Evolutionary conservation across 2,329 filamentous ascomycete genomes (phyloP), one percentile per base, ranked within the genome.

Genomic region (Talaromyces sp.): DNA sequence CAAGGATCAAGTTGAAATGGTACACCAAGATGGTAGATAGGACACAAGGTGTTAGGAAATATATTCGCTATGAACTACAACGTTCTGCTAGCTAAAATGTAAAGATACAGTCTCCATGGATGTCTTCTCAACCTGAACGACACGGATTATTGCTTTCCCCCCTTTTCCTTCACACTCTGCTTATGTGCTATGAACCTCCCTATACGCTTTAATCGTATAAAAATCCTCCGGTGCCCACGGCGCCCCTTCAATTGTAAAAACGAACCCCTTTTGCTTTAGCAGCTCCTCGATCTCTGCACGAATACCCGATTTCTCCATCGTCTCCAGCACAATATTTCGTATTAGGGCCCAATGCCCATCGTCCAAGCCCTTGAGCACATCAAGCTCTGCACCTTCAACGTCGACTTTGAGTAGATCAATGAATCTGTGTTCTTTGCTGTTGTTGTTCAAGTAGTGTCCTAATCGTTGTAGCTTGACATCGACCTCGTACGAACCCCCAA

Each of bases 341-440:
- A 61, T 47, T n/a, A 48, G 10, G 11, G 10, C 13, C 59, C 59
- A 61, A 37, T 61, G 45, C 10, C 50, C 22, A 41, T 61, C 45
- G 14, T 52, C 45, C 9, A 61, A n/a, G 3, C 59, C 59, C 33
- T 10, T 48, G 2, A 48, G 14, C 3, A 61, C 59, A n/a, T 61
- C 59, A 5, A 61, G 59, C 19, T 61, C 59, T 11, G 43, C 43
- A 7, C 43, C 59, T 13, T 61, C 59, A 13, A 61, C 59, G 14
- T 61, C 59, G 7, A 61, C n/a, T n/a, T 61, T 61, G n/a, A 61
- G 45, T 19, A 61, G n/a, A 31, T 61, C 59, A 19, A 61, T 52
- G 27, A 58, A 16, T n/a, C 35, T 19, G 33, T 16, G 10, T 16
- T 16, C 19, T 11, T 61, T n/a, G 11, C 4, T 22, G 8, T n/a